phyloP scores from a whole-genome alignment of 345 rosid species.

The Gossypium stocksii region DNA sequence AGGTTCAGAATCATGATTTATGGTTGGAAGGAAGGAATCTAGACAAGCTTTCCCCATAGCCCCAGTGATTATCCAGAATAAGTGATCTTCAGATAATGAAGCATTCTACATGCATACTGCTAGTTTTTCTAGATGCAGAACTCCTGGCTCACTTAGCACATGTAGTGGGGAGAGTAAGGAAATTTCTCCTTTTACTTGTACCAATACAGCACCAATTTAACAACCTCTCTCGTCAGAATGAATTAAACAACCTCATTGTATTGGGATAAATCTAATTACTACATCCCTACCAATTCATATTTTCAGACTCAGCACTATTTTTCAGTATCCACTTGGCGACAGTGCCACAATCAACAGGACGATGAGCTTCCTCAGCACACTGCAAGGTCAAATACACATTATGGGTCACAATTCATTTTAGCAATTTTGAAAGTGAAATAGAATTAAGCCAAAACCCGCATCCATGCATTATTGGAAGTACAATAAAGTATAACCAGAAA shows the following conservation, averaged over 20 bases:
- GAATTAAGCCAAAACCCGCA: neutral
- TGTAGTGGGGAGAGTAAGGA: neutral
- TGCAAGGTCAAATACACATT: neutral
- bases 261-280: neutral
- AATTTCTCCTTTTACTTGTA: neutral
- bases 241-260: neutral
- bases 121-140: neutral
- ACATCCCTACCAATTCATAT: constrained; percentile 72
- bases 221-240: neutral
- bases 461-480: neutral
- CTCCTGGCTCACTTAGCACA: neutral
- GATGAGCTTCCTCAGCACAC: constrained; percentile 97
- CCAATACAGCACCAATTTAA: constrained; percentile 3
- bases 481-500: neutral
- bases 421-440: neutral
- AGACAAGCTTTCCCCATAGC: neutral
- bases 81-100: neutral
- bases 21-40: neutral
- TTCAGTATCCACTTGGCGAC: constrained; percentile 90
- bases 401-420: neutral
- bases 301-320: constrained; percentile 97
- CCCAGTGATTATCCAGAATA: neutral
- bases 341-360: constrained; percentile 97
- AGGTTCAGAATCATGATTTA: neutral
- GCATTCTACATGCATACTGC: neutral